Conservation (phyloP, 2,329 filamentous ascomycete genomes). For the Fusarium circinatum region DNA sequence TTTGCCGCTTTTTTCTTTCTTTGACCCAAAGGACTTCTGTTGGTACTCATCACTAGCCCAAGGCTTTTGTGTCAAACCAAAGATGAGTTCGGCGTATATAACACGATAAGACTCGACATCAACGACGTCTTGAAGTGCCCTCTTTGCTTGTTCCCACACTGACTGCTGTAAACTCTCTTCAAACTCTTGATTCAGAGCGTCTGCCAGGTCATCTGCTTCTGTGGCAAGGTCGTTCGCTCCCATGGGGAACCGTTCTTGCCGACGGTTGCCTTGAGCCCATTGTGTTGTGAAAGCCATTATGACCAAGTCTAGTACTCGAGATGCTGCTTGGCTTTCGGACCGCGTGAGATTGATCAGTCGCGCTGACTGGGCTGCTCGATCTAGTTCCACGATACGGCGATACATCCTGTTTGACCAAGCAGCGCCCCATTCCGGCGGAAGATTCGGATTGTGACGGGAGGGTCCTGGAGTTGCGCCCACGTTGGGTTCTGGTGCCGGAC, state of each 20-base stretch:
- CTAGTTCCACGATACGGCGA: neutral
- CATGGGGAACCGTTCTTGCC: neutral
- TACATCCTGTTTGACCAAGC: neutral
- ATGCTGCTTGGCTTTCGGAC: neutral
- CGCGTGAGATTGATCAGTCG: rapidly evolving
- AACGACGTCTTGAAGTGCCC: neutral
- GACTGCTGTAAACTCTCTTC: neutral
- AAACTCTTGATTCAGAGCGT: neutral
- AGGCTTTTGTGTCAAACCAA: neutral
- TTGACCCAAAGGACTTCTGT: neutral
- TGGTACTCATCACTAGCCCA: neutral
- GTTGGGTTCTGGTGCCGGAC: neutral
- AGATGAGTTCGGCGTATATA: neutral
- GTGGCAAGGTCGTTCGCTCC: rapidly evolving
- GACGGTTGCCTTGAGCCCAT: neutral
- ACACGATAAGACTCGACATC: neutral
- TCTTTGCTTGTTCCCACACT: neutral
- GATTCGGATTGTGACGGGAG: rapidly evolving
- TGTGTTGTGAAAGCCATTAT: neutral
- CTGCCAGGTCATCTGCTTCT: neutral
- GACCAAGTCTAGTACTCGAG: rapidly evolving
- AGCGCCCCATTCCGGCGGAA: neutral
- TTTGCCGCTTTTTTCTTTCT: neutral
- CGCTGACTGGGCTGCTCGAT: neutral
- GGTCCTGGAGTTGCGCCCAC: neutral